Evolutionary conservation across 2,329 filamentous ascomycete species (phyloP).

Genomic region (Neospermospora avenae): DNA sequence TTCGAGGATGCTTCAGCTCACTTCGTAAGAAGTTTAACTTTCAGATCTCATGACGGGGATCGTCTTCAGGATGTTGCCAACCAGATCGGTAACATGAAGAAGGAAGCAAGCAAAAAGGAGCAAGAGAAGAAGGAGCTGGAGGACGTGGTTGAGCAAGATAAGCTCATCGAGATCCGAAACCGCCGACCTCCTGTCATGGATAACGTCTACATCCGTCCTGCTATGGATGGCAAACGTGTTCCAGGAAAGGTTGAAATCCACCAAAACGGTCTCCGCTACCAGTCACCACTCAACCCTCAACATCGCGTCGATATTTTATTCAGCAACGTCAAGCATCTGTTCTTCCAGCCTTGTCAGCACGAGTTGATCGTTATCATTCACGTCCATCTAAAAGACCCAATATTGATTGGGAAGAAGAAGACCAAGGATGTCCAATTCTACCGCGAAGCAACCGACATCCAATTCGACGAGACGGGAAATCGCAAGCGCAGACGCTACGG

Average conservation of each 20-base stretch:
- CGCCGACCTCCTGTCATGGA: conserved; percentile 87
- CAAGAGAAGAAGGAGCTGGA: conserved; percentile 99
- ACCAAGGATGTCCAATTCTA: conserved; percentile 99
- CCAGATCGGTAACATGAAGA: conserved; percentile 95
- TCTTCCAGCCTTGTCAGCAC: conserved; percentile 96
- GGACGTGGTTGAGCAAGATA: conserved; percentile 98
- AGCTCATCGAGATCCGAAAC: conserved; percentile 90
- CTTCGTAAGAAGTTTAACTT: conserved; percentile 92
- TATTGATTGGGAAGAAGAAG: conserved; percentile 97
- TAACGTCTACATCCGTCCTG: conserved; percentile 92
- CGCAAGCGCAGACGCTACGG: conserved; percentile 95
- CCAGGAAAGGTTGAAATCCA: conserved; percentile 96
- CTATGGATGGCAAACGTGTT: conserved; percentile 94
- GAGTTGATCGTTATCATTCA: conserved; percentile 98
- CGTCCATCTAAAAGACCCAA: conserved; percentile 95
- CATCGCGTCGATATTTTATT: conserved; percentile 92
- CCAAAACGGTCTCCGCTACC: conserved; percentile 96
- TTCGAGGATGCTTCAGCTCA: conserved; percentile 96
- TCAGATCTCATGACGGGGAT: conserved; percentile 84
- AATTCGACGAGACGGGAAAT: conserved; percentile 98
- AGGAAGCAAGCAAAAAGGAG: conserved; percentile 84
- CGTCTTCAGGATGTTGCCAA: conserved; percentile 88
- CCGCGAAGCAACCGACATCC: conserved; percentile 94
- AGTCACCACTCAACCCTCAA: conserved; percentile 74
- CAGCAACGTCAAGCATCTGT: conserved; percentile 96